Evolutionary conservation across 139 green algal species (phyloP), one percentile per base, ranked within the genome.

Genomic region (Picochlorum sp.): DNA sequence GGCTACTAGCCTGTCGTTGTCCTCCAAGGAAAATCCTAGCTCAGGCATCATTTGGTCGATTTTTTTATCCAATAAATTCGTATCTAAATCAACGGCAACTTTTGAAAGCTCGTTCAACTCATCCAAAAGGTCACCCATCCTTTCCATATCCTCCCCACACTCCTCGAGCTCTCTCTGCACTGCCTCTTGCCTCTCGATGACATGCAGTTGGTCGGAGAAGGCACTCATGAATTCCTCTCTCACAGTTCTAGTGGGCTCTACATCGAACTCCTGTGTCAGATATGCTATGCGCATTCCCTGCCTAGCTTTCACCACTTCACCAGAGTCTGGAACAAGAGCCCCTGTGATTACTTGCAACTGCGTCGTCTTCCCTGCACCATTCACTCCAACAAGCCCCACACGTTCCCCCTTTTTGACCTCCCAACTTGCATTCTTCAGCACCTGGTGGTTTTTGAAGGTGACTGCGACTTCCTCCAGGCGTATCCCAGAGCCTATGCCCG

Each of bases 1-100:
- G 24, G 69, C 69, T 49, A 77, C 86, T 20, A 94, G 75, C 30
- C 85, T 69, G 54, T 96, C 89, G 34, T 89, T 90, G 79, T 97
- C 92, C 30, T 95, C 88, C 4, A 74, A 55, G 20, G 66, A 82
- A 80, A 99, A 99, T 4, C 94, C 94, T 26, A 99, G 82, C 77
- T 97, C 81, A 13, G 90, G 88, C 94, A 99, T 98, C 88, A 99
- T 98, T 61, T 92, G 86, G 73, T 98, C 90, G 26, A 99, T 94
- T 66, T 88, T 84, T 64, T 89, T 87, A 72, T 99, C 94, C 18
- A 99, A 81, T 30, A 89, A 65, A 15, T 73, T 67, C 6, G 85
- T 63, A 64, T 89, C 82, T 49, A 96, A 72, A 57, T 92, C 86
- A 56, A 87, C 71, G 26, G 91, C 82, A 68, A 88, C 80, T 23